Conservation (phyloP, 306 rosid species). For the Sesbania bispinosa region DNA sequence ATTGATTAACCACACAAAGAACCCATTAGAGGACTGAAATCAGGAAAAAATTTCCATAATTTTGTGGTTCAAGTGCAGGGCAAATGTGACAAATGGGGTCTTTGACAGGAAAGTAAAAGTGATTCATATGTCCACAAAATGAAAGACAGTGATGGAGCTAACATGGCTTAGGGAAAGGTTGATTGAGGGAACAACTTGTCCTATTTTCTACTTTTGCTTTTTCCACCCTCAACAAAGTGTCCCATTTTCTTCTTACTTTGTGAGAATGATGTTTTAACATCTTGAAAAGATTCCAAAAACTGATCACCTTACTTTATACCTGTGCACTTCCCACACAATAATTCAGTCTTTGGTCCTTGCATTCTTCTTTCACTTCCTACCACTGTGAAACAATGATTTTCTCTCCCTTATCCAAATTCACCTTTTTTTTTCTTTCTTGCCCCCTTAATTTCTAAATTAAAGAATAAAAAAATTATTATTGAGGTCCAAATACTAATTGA, state of each 20-base stretch:
- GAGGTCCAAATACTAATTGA: not conserved
- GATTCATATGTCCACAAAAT: constrained; percentile 40
- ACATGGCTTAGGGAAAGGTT: constrained; percentile 32
- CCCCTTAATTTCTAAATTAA: constrained; percentile 3
- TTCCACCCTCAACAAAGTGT: constrained; percentile 5
- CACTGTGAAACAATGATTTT: constrained; percentile 30
- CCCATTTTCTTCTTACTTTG: constrained; percentile 32
- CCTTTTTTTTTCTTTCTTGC: constrained; percentile 12
- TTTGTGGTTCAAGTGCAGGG: not conserved
- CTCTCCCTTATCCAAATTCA: constrained; percentile 20
- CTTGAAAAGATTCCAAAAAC: constrained; percentile 41
- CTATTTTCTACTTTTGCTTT: constrained; percentile 42
- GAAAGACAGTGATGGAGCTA: constrained; percentile 50
- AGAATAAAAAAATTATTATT: not conserved
- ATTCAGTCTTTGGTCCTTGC: constrained; percentile 50
- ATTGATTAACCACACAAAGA: not conserved
- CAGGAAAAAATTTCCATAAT: not conserved
- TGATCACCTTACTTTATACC: constrained; percentile 35
- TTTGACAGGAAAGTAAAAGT: constrained; percentile 45
- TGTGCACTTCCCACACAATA: constrained; percentile 40
- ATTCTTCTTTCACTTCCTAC: constrained; percentile 29
- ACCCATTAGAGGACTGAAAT: not conserved
- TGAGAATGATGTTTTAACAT: constrained; percentile 56
- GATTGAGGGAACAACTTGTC: constrained; percentile 63
- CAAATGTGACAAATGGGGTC: constrained; percentile 31